Evolutionary conservation across 2,329 filamentous ascomycete species (phyloP).

Genomic region (Hypocrella siamensis): DNA sequence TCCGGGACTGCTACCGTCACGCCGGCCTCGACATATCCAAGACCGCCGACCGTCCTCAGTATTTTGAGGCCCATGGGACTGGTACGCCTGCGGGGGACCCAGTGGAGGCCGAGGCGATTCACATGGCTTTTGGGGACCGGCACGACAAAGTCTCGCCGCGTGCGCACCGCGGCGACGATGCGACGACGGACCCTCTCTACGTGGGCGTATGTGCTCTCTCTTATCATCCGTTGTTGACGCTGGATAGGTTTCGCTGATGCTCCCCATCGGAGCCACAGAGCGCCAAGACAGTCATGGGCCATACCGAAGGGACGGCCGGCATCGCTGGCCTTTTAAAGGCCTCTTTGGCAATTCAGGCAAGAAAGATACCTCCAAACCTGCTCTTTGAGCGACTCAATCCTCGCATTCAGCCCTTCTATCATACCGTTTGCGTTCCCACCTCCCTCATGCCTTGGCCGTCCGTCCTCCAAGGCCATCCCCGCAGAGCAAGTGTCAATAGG

Average conservation of each 20-base stretch:
- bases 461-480: no score
- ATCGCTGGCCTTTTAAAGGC: conserved; percentile 11
- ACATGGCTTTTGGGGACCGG: conserved; percentile 25
- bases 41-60: conserved; percentile 9
- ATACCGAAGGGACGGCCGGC: conserved; percentile 11
- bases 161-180: no score
- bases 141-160: no score
- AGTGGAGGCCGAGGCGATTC: conserved; percentile 15
- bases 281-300: conserved; percentile 14
- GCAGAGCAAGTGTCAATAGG: no score
- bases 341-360: conserved; percentile 6
- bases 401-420: no score
- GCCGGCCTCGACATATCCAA: conserved; percentile 12
- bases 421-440: background rate
- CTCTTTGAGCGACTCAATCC: conserved; percentile 15
- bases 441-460: no score
- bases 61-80: conserved; percentile 22
- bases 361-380: conserved; percentile 14
- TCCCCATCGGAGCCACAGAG: no score
- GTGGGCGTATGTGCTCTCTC: no score
- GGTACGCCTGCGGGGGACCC: conserved; percentile 17
- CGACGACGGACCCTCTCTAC: no score
- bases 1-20: conserved; percentile 11
- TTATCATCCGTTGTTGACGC: no score
- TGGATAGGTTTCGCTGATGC: no score